Evolutionary conservation across 306 rosid genomes (phyloP).

Genomic region (Pyrus communis): DNA sequence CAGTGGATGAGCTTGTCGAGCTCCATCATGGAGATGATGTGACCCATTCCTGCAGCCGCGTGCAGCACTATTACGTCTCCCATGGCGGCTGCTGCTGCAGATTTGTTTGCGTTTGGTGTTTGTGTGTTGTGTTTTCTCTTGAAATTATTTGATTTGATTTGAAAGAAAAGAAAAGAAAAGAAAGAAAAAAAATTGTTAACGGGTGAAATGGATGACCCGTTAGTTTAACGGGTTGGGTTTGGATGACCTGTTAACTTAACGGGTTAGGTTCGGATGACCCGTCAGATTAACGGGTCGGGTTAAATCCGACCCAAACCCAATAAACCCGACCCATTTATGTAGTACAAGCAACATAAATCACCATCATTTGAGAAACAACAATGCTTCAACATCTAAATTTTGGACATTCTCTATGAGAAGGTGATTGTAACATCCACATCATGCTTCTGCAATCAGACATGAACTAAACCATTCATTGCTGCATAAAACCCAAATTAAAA

Average conservation of each 20-base stretch:
- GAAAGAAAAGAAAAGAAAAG: too few relatives aligned
- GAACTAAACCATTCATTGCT: neutral
- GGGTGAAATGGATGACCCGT: too few relatives aligned
- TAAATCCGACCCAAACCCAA: too few relatives aligned
- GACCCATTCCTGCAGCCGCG: constrained; percentile 26
- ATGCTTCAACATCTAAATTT: neutral
- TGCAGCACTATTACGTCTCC: constrained; percentile 8
- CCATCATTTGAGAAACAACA: neutral
- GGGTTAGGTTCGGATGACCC: too few relatives aligned
- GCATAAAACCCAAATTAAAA: neutral
- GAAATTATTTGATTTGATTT: too few relatives aligned
- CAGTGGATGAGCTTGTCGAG: constrained; percentile 23
- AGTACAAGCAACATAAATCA: neutral
- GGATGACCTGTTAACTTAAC: too few relatives aligned
- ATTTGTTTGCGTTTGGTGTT: too few relatives aligned
- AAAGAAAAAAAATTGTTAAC: too few relatives aligned
- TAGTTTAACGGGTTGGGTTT: too few relatives aligned
- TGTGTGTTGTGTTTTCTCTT: too few relatives aligned
- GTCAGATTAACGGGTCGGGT: too few relatives aligned
- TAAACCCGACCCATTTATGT: neutral
- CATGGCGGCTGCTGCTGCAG: too few relatives aligned
- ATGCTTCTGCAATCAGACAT: neutral
- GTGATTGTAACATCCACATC: neutral
- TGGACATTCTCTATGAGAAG: neutral
- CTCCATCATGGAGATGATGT: constrained; percentile 30